Evolutionary conservation across 345 rosid genomes (phyloP), one percentile per base, ranked within the genome.

Genomic region (Microthlaspi erraticum): DNA sequence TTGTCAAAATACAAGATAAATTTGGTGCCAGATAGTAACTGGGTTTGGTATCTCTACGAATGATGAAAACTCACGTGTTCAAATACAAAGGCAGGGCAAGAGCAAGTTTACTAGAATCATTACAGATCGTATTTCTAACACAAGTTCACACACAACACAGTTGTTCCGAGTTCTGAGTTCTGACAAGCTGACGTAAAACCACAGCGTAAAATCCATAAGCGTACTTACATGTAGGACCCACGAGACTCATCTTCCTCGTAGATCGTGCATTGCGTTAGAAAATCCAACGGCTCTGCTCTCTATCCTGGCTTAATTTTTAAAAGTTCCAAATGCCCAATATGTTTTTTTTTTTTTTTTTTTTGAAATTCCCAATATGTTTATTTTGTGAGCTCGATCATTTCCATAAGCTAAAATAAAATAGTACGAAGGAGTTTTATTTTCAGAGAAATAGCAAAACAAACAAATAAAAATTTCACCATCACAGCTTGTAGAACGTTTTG

Each of bases 131-230:
- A 17, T 10, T 18, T 1, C 38, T 17, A 14, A n/a, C 29, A 26
- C 29, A 26, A 26, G 29, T 26, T 32, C 34, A 3, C 16, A 34
- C 46, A 56, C 49, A 53, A 20, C 23, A 52, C 19, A 54, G 49
- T 19, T 18, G 54, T 43, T 71, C 76, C 53, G 76, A 34, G 60
- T 34, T 55, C 43, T 33, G 60, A 36, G 10, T 44, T 43, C 48
- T 43, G 48, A 43, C 65, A 69, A 45, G 5, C 48, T 69, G 77
- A 72, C 64, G 51, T 64, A 19, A 42, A 13, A 32, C 8, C n/a
- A n/a, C n/a, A n/a, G n/a, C n/a, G n/a, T n/a, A n/a, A n/a, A n/a
- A n/a, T n/a, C n/a, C n/a, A n/a, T n/a, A n/a, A n/a, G n/a, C 16
- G 8, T 26, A 32, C 38, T 37, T 19, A 39, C 17, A 52, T 20